A percentile compares a stretch with the other conserved stretches of the same genome.
phyloP scores from a whole-genome alignment of 1,284 basidiomycete species.

The Cryptococcus amylolentus region DNA sequence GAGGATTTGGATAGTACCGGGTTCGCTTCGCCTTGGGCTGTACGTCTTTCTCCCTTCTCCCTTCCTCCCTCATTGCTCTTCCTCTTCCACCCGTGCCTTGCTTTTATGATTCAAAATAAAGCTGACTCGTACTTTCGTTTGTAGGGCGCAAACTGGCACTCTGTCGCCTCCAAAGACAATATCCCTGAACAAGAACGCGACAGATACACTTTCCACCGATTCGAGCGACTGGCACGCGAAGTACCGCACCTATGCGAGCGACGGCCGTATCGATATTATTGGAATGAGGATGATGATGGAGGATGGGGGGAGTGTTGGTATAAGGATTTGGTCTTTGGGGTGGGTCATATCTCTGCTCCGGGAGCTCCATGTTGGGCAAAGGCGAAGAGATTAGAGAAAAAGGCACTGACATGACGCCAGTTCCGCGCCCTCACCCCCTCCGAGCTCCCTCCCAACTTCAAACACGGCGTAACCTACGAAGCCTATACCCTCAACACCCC shows the following conservation, averaged over 20 bases:
- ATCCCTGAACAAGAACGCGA: constrained; percentile 51
- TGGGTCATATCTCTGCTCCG: constrained; percentile 40
- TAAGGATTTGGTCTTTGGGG: constrained; percentile 55
- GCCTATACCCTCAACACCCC: constrained; percentile 50
- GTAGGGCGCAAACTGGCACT: constrained; percentile 66
- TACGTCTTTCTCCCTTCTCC: constrained; percentile 15
- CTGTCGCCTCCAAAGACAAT: constrained; percentile 51
- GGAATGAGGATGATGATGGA: constrained; percentile 14
- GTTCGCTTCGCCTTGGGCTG: constrained; percentile 69
- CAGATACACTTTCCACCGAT: constrained; percentile 45
- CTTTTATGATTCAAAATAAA: neutral
- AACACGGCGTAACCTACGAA: constrained; percentile 41
- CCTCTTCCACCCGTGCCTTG: neutral
- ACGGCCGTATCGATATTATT: too few species aligned
- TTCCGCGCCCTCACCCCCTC: constrained; percentile 9
- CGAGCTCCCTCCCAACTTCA: constrained; percentile 11
- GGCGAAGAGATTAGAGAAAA: constrained; percentile 17
- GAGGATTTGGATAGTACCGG: constrained; percentile 59
- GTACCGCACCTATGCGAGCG: constrained; percentile 39
- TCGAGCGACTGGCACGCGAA: constrained; percentile 55
- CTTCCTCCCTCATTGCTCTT: neutral
- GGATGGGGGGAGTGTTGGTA: constrained; percentile 54
- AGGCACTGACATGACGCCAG: constrained; percentile 6
- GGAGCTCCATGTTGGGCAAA: constrained; percentile 45
- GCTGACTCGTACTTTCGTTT: neutral